Conservation (phyloP, 148 eudicot species). For the Vaccinium myrtillus region DNA sequence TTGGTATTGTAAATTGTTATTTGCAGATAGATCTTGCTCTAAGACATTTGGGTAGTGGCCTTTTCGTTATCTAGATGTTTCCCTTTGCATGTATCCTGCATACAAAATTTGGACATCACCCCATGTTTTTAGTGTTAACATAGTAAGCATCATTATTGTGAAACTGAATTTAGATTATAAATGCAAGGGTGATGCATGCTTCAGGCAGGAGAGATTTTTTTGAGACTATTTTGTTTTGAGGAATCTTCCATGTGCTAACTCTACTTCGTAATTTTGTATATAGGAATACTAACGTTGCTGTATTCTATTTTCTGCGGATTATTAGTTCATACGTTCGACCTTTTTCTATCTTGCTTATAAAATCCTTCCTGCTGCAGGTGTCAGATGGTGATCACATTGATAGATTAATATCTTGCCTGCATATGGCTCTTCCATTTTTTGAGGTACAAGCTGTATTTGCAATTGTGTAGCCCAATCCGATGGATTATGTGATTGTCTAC, state of each 20-base stretch:
- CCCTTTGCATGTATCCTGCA: not conserved
- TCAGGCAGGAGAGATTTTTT: not conserved
- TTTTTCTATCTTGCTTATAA: constrained; percentile 2
- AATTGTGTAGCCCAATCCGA: not conserved
- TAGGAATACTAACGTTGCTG: too few species aligned
- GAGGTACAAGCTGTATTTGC: constrained; percentile 33
- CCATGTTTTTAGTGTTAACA: not conserved
- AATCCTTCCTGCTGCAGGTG: constrained; percentile 43
- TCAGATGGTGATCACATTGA: constrained; percentile 79
- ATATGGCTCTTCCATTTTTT: constrained; percentile 78
- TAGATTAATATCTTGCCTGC: constrained; percentile 67
- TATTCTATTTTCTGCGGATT: not conserved
- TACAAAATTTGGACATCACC: not conserved
- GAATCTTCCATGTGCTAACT: not conserved
- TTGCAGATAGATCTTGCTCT: constrained; percentile 6
- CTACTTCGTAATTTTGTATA: not conserved
- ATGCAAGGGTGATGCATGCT: not conserved
- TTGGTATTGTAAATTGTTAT: not conserved
- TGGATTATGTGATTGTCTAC: not conserved
- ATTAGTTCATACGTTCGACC: not conserved
- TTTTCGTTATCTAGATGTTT: not conserved
- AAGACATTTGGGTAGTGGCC: not conserved
- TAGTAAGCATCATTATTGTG: not conserved
- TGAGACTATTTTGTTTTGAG: not conserved
- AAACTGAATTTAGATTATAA: not conserved